Conservation (phyloP, 148 eudicot genomes). For the Persicaria maculosa region DNA sequence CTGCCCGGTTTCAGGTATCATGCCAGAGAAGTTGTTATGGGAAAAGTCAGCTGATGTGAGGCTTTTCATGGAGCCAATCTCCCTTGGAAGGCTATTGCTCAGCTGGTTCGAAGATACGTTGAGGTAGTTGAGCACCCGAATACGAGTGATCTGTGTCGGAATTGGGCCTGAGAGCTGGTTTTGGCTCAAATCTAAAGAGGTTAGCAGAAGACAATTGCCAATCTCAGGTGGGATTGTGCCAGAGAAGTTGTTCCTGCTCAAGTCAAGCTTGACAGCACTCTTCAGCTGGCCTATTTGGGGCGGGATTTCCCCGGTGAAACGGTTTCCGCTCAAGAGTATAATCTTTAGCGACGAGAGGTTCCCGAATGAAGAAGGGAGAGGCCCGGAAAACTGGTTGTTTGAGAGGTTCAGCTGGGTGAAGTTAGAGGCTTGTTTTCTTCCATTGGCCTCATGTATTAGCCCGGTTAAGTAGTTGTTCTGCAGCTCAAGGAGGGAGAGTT, state of each 20-base stretch:
- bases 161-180: conserved; percentile 47
- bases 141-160: conserved; percentile 33
- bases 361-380: conserved; percentile 35
- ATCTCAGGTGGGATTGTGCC: conserved; percentile 39
- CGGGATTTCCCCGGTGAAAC: conserved; percentile 39
- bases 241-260: conserved; percentile 42
- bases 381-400: conserved; percentile 38
- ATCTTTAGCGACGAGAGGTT: conserved; percentile 36
- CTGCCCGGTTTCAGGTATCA: conserved; percentile 42
- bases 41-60: conserved; percentile 58
- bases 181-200: conserved; percentile 47
- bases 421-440: conserved; percentile 11
- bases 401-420: conserved; percentile 41
- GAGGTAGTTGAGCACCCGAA: conserved; percentile 37
- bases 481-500: conserved; percentile 35
- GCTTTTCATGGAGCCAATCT: conserved; percentile 52
- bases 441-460: conserved; percentile 15
- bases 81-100: conserved; percentile 40
- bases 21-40: conserved; percentile 43
- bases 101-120: conserved; percentile 52
- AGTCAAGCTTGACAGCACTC: conserved; percentile 33
- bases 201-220: conserved; percentile 24
- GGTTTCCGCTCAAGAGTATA: conserved; percentile 32
- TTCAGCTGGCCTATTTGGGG: conserved; percentile 25
- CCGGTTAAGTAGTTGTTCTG: conserved; percentile 50